These are phyloP conservation scores for Solanum commersonii DNA, from an alignment of 257 asterid species.

Conservation along the genomic window DNA sequence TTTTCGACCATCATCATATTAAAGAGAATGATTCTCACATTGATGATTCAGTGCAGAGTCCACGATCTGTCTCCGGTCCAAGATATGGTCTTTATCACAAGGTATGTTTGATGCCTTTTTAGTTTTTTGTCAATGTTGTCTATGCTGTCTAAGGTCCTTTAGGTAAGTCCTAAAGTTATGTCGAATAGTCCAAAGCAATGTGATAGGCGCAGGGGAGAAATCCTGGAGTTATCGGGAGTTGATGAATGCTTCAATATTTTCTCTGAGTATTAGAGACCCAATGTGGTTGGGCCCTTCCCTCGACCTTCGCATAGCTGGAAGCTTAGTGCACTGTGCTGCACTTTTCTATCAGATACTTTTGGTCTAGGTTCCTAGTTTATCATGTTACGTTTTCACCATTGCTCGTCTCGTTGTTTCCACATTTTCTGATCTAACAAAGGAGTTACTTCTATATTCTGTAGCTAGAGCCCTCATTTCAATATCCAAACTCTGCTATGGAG, in stretches of 20 bases:
- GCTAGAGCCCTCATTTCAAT: constrained; percentile 30
- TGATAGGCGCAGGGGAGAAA: neutral
- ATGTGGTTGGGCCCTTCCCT: neutral
- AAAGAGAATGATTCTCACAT: constrained; percentile 13
- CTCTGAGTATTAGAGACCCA: neutral
- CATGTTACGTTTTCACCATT: neutral
- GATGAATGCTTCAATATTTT: neutral
- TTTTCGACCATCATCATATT: constrained; percentile 24
- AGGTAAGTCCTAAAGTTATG: neutral
- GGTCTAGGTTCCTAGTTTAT: neutral
- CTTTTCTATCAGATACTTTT: neutral
- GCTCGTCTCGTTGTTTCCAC: neutral
- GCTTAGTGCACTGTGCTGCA: neutral
- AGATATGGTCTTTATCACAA: constrained; percentile 24
- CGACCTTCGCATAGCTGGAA: neutral
- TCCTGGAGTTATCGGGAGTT: neutral
- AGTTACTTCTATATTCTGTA: constrained; percentile 3
- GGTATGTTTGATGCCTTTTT: constrained; percentile 17
- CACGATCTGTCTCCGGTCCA: constrained; percentile 31
- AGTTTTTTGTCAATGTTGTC: neutral
- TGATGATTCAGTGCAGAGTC: constrained; percentile 27
- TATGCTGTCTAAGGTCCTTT: neutral
- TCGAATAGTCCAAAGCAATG: neutral
- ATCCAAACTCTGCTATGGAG: constrained; percentile 44
- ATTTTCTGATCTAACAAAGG: neutral